These are phyloP conservation scores for Cryptosporidium andersoni DNA, from an alignment of 169 alveolate genomes.

Conservation along the genomic window DNA sequence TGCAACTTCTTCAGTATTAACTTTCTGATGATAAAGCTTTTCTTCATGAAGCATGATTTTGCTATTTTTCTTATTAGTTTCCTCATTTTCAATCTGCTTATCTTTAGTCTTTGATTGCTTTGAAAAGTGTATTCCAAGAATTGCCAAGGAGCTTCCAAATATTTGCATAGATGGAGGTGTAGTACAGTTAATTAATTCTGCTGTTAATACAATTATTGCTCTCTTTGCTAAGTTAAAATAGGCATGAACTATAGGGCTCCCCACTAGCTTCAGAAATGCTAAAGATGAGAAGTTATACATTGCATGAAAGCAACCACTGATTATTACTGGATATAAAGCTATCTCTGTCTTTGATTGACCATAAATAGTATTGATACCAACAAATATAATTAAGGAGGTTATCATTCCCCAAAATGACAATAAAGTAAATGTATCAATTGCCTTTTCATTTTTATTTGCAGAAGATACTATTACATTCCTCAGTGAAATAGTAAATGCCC, in stretches of 20 bases:
- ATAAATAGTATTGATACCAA: constrained; percentile 13
- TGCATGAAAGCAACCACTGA: constrained; percentile 69
- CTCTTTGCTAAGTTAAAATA: constrained; percentile 69
- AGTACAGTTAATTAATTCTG: constrained; percentile 67
- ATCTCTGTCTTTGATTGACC: constrained; percentile 32
- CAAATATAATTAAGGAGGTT: constrained; percentile 36
- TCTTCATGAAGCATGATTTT: neutral
- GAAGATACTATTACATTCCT: constrained; percentile 70
- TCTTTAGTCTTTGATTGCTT: constrained; percentile 27
- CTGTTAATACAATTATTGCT: constrained; percentile 68
- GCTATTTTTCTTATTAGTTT: neutral
- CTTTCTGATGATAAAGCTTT: neutral
- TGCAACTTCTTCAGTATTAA: constrained; percentile 3
- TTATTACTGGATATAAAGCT: constrained; percentile 32
- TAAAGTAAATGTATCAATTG: constrained; percentile 54
- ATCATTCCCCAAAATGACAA: constrained; percentile 68
- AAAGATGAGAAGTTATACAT: constrained; percentile 69
- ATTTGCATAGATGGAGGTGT: constrained; percentile 65
- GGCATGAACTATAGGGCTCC: constrained; percentile 70
- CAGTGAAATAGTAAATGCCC: constrained; percentile 68
- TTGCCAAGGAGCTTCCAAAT: constrained; percentile 61
- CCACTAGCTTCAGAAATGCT: constrained; percentile 66
- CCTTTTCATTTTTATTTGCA: constrained; percentile 59
- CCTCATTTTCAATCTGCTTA: neutral
- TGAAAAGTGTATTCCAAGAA: constrained; percentile 69